These are phyloP conservation scores for Quercus aquifolioides DNA, from an alignment of 306 rosid species.

Conservation along the genomic window DNA sequence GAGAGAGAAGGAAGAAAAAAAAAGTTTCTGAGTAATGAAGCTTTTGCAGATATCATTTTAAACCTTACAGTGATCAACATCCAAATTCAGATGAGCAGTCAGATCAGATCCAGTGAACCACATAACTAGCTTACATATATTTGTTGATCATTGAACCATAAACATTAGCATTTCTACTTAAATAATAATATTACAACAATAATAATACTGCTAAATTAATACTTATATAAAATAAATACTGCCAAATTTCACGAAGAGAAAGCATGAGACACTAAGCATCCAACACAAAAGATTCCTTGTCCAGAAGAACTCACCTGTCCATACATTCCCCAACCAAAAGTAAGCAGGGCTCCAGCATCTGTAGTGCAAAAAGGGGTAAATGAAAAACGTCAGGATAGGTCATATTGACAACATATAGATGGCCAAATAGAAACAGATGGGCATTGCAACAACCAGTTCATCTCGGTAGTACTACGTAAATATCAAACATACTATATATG, in stretches of 20 bases:
- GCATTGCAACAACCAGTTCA: not conserved
- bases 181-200: too few relatives aligned
- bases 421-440: not conserved
- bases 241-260: not conserved
- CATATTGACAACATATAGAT: slow-evolving; percentile 8
- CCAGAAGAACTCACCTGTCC: slow-evolving; percentile 79
- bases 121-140: not conserved
- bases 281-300: not conserved
- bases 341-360: slow-evolving; percentile 93
- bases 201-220: too few relatives aligned
- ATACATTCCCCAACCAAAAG: slow-evolving; percentile 93
- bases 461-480: not conserved
- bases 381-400: slow-evolving; percentile 11
- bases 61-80: not conserved
- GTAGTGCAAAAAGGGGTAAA: slow-evolving; percentile 14
- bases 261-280: not conserved
- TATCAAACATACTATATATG: not conserved
- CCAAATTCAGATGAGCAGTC: not conserved
- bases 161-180: too few relatives aligned
- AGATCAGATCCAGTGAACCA: not conserved
- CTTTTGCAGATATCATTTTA: not conserved
- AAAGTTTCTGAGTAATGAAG: not conserved
- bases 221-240: too few relatives aligned
- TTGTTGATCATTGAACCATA: not conserved
- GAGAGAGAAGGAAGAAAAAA: too few relatives aligned